These are phyloP conservation scores for Spinacia oleracea DNA, from an alignment of 179 eudicot species.

Conservation along the genomic window DNA sequence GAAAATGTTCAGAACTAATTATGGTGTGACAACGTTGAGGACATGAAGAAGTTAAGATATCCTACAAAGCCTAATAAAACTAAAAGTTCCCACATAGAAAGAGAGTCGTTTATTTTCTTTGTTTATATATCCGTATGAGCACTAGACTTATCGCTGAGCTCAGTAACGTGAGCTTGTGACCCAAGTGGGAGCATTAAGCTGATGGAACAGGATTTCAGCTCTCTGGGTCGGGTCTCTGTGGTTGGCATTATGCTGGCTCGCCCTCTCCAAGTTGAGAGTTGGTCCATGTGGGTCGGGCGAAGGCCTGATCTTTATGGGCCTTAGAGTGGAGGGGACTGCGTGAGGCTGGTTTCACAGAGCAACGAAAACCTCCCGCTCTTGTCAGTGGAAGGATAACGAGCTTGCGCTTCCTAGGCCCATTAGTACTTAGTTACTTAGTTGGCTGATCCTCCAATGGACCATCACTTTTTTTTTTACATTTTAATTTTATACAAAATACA, in stretches of 20 bases:
- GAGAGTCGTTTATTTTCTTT: no score
- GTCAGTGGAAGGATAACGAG: not conserved
- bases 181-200: not conserved
- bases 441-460: no score
- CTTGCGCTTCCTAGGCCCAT: not conserved
- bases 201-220: not conserved
- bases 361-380: no score
- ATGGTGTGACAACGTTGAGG: not conserved
- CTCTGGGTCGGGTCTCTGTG: not conserved
- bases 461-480: no score
- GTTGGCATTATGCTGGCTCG: not conserved
- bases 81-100: not conserved
- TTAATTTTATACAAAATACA: no score
- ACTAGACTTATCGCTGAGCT: fast-evolving
- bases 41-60: not conserved
- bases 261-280: conserved; percentile 6
- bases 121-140: not conserved
- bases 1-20: no score
- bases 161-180: not conserved
- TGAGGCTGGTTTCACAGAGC: no score
- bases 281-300: not conserved
- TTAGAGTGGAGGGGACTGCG: no score
- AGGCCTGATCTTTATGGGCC: not conserved
- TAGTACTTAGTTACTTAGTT: not conserved
- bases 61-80: not conserved